Evolutionary conservation across 768 basidiomycete genomes (phyloP), one percentile per base, ranked within the genome.

Genomic region (Lactarius akahatsu): DNA sequence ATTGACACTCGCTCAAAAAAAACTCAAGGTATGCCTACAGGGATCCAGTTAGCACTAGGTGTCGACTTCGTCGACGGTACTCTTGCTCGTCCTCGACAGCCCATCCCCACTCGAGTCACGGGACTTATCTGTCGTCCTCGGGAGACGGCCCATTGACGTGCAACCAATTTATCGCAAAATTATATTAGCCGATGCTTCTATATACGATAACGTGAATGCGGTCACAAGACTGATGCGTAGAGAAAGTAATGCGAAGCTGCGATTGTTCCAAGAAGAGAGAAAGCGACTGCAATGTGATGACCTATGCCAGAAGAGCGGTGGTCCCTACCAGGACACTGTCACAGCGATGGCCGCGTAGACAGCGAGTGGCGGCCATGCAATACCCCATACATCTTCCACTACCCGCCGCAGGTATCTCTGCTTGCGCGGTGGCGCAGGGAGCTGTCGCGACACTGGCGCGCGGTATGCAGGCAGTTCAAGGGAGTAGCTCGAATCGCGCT

Each of bases 21-120:
- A 71, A n/a, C 70, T 59, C 26, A 32, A 7, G 30, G 54, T 57
- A 26, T 58, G 6, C 26, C 34, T 62, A 32, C 63, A 78, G 77
- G 71, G 63, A 78, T 78, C 73, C 1, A 34, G 32, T 34, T 34
- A 34, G 1, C 9, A 34, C 32, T 34, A 34, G 9, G 34, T 34
- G 34, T 34, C 34, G 9, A 34, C 34, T 34, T 34, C 34, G 9
- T 34, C 9, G 9, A 34, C 32, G 7, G 32, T 32, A 7, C 7
- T 32, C 32, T 32, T 32, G 32, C 34, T 34, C 2, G 34, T 34
- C 34, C 34, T 34, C 34, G 34, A 34, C 8, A 34, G 9, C 32
- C 9, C 32, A 34, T 34, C 32, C 9, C 34, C 34, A 9, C 34
- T 34, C 34, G 34, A 34, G 34, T 34, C 34, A 34, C 8, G 9